A percentile compares a stretch with the other conserved stretches of the same genome.
These are phyloP conservation scores for Pittosporum tobira DNA, from an alignment of 129 eudicot species.

Conservation along the genomic window DNA sequence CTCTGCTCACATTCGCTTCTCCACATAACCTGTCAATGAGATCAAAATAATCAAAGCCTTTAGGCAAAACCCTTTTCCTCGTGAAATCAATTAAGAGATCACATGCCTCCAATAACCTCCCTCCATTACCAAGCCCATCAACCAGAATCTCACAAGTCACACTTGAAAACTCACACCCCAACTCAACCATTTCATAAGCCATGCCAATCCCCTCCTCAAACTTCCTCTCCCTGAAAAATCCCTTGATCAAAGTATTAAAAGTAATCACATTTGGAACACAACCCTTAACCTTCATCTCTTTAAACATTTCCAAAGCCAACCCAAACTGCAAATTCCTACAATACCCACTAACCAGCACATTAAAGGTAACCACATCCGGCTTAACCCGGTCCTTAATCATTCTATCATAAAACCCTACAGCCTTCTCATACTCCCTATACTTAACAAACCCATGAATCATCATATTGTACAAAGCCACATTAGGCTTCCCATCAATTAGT, in stretches of 20 bases:
- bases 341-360: constrained; percentile 64
- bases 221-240: constrained; percentile 67
- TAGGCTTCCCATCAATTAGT: constrained; percentile 65
- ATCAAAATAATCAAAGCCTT: constrained; percentile 45
- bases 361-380: constrained; percentile 71
- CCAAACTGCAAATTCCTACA: constrained; percentile 46
- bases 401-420: constrained; percentile 49
- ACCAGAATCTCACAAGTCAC: constrained; percentile 77
- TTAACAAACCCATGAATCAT: constrained; percentile 70
- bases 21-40: constrained; percentile 50
- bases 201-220: constrained; percentile 65
- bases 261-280: constrained; percentile 79
- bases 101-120: constrained; percentile 38
- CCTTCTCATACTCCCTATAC: constrained; percentile 32
- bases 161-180: constrained; percentile 61
- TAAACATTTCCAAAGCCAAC: constrained; percentile 60
- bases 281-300: constrained; percentile 73
- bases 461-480: constrained; percentile 49
- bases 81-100: constrained; percentile 58
- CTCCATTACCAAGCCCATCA: constrained; percentile 52
- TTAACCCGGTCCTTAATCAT: constrained; percentile 63
- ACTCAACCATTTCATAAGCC: constrained; percentile 79
- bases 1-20: constrained; percentile 37
- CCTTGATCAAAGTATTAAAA: constrained; percentile 76
- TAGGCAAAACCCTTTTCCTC: constrained; percentile 56